phyloP scores from a whole-genome alignment of 2,329 filamentous ascomycete genomes.

The Clarireedia paspali region DNA sequence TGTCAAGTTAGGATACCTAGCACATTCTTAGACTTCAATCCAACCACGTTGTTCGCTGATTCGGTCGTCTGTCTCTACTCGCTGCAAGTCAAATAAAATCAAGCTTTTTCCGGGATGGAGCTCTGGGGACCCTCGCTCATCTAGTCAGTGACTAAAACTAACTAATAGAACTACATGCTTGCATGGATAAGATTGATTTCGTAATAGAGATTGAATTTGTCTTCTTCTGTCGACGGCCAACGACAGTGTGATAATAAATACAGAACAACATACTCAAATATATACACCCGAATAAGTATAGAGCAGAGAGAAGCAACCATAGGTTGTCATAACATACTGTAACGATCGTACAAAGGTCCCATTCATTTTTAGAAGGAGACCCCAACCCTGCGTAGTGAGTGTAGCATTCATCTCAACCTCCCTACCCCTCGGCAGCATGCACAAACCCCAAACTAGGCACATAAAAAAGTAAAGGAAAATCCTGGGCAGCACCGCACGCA shows the following conservation, averaged over 20 bases:
- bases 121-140: too few species aligned
- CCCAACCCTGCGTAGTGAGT: not conserved
- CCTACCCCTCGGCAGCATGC: constrained; percentile 8
- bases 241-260: not conserved
- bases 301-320: not conserved
- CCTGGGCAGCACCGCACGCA: constrained; percentile 12
- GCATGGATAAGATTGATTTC: too few species aligned
- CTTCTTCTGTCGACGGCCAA: not conserved
- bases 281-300: not conserved
- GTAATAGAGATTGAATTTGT: too few species aligned
- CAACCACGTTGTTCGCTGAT: too few species aligned
- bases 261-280: not conserved
- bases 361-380: not conserved
- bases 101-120: too few species aligned
- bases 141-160: too few species aligned
- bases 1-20: too few species aligned
- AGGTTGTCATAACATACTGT: not conserved
- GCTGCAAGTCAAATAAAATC: too few species aligned
- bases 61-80: too few species aligned
- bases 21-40: too few species aligned
- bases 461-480: constrained; percentile 12
- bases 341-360: not conserved
- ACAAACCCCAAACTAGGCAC: constrained; percentile 13
- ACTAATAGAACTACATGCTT: too few species aligned
- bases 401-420: not conserved